Conservation (phyloP, 768 basidiomycete genomes). For the Xerocomus brunneocitrinus region DNA sequence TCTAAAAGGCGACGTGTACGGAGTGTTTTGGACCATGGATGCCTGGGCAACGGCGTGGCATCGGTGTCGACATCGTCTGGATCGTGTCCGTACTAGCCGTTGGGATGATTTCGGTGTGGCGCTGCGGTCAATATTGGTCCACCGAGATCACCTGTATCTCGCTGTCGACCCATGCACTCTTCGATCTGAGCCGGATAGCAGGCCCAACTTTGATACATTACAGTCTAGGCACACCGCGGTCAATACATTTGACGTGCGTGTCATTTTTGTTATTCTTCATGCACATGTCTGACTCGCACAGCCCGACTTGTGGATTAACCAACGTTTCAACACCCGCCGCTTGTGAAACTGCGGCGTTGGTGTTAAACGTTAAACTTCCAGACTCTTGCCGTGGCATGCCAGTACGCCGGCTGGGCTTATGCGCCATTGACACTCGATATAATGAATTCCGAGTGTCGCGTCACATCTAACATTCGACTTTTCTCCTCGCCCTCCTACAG, state of each 20-base stretch:
- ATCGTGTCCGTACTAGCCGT: too few relatives aligned
- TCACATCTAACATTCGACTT: neutral
- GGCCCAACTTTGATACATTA: too few relatives aligned
- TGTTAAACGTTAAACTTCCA: neutral
- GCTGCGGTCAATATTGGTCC: too few relatives aligned
- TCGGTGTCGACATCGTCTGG: too few relatives aligned
- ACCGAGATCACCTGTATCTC: too few relatives aligned
- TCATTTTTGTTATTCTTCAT: neutral
- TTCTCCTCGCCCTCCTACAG: neutral
- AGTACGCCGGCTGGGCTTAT: neutral
- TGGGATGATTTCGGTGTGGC: too few relatives aligned
- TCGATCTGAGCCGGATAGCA: too few relatives aligned
- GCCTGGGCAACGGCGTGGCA: too few relatives aligned
- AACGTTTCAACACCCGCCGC: neutral
- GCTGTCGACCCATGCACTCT: too few relatives aligned
- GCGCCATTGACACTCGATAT: neutral
- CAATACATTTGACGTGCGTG: neutral
- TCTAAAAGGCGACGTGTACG: too few relatives aligned
- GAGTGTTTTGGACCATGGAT: too few relatives aligned
- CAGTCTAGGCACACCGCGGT: too few relatives aligned
- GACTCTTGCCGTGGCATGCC: neutral
- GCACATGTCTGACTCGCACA: neutral
- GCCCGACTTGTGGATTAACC: neutral
- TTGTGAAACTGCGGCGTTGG: neutral
- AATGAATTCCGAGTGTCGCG: neutral